A percentile compares a stretch with the other conserved stretches of the same genome.
Conservation (phyloP, 306 rosid species). For the Cicer yamashitae region DNA sequence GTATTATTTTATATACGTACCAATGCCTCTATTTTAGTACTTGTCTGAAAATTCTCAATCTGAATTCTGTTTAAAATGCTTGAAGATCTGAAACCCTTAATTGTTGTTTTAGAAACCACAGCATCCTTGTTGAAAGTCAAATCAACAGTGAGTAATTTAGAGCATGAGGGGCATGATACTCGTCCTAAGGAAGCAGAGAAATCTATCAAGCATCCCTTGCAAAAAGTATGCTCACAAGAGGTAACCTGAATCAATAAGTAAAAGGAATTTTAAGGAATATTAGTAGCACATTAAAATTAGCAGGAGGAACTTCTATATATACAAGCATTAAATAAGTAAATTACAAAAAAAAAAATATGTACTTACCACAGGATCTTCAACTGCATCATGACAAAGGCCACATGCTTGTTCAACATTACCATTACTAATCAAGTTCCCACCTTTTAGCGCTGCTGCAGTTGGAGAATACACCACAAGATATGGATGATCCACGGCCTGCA, state of each 20-base stretch:
- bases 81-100: constrained; percentile 83
- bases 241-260: constrained; percentile 68
- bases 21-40: constrained; percentile 97
- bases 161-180: constrained; percentile 86
- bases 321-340: not conserved
- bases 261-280: constrained; percentile 8
- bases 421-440: constrained; percentile 43
- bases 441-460: constrained; percentile 60
- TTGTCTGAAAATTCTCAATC: constrained; percentile 87
- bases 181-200: constrained; percentile 65
- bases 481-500: constrained; percentile 90
- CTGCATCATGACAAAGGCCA: constrained; percentile 80
- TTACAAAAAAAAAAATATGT: constrained; percentile 17
- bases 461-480: constrained; percentile 87
- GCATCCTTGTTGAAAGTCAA: constrained; percentile 56
- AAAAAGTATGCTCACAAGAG: constrained; percentile 80
- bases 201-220: constrained; percentile 80
- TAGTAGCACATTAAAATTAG: constrained; percentile 13
- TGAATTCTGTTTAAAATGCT: constrained; percentile 85
- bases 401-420: constrained; percentile 59
- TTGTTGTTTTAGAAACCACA: constrained; percentile 61
- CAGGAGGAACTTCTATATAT: not conserved
- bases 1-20: constrained; percentile 56
- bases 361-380: constrained; percentile 79
- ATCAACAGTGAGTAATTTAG: constrained; percentile 78